Base-by-base conservation (phyloP, 768 basidiomycete species). In the Neoboletus brunneissimus region DNA sequence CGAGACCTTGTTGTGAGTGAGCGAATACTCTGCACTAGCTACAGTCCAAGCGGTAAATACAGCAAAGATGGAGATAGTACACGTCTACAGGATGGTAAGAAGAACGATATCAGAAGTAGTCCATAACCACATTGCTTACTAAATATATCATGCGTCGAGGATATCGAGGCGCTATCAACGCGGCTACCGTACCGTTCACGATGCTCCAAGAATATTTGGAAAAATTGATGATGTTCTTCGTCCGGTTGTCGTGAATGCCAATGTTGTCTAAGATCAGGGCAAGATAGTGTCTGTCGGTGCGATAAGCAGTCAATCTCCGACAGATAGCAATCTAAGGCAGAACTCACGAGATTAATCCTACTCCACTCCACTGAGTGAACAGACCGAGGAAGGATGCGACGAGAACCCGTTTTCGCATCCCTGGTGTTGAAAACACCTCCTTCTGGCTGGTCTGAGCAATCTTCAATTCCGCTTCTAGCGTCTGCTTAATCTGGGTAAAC, bases 401-500 rank as follows among this genome's bases (percentile, higher is more conserved):
- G 3, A 57, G 37, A 6, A 57, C 40, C 2, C 65, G 65, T 35
- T 55, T 64, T 23, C 53, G 54, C 53, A 61, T 64, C n/a, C 59
- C 65, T 10, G 48, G 46, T 0, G 59, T 51, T 5, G 57, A 64
- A 23, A 64, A 37, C 7, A 40, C 4, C 4, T 29, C 38, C 5
- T 23, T 55, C 44, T 20, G 29, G 22, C 4, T 50, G 41, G 37
- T 44, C 5, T 23, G 22, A 3, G 59, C 10, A 13, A 22, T 29
- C 22, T 42, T 55, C 18, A 53, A 10, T 32, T 67, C 65, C 5
- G 25, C 50, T 61, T 80, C 77, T 5, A 86, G 64, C 0, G 84
- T 84, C 56, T 76, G 73, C 62, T 81, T 75, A 55, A 85, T 85
- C 68, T 85, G 76, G 2, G 75, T 72, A 60, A 75, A 84, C 63